These are phyloP conservation scores for Perkinsus chesapeaki DNA, from an alignment of 169 alveolate genomes.

Conservation along the genomic window DNA sequence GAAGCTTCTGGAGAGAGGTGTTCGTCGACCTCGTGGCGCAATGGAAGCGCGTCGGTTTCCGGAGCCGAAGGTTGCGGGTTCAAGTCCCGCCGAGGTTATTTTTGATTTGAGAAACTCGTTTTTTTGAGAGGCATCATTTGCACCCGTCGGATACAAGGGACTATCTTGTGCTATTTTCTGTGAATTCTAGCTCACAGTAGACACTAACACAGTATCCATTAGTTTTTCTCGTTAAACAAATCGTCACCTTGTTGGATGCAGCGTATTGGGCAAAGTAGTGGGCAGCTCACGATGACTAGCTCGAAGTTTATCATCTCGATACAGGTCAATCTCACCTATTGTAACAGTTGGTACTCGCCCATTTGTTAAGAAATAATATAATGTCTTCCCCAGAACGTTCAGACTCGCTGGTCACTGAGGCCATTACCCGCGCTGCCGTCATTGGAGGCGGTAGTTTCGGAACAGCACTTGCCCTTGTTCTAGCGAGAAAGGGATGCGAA, in stretches of 20 bases:
- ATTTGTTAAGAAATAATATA: not conserved
- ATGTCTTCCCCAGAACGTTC: not conserved
- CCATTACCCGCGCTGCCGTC: not conserved
- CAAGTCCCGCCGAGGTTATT: constrained; percentile 4
- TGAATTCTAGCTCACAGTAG: too few relatives aligned
- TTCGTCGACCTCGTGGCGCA: not conserved
- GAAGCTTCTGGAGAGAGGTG: too few relatives aligned
- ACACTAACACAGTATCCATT: too few relatives aligned
- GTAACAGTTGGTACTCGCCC: not conserved
- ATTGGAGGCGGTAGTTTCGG: constrained; percentile 10
- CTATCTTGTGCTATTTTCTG: too few relatives aligned
- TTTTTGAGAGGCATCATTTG: too few relatives aligned
- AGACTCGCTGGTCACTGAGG: not conserved
- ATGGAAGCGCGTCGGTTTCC: constrained; percentile 6
- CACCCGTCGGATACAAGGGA: too few relatives aligned
- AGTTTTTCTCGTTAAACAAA: too few relatives aligned
- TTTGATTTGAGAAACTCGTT: too few relatives aligned
- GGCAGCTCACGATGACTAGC: too few relatives aligned
- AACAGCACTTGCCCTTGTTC: not conserved
- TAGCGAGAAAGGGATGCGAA: not conserved
- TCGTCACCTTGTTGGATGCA: too few relatives aligned
- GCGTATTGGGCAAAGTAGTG: too few relatives aligned
- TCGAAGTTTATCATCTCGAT: too few relatives aligned
- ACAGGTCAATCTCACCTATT: not conserved
- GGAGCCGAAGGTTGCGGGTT: constrained; percentile 7